Conservation (phyloP, 2,329 filamentous ascomycete species). For the Botrytis medusae region DNA sequence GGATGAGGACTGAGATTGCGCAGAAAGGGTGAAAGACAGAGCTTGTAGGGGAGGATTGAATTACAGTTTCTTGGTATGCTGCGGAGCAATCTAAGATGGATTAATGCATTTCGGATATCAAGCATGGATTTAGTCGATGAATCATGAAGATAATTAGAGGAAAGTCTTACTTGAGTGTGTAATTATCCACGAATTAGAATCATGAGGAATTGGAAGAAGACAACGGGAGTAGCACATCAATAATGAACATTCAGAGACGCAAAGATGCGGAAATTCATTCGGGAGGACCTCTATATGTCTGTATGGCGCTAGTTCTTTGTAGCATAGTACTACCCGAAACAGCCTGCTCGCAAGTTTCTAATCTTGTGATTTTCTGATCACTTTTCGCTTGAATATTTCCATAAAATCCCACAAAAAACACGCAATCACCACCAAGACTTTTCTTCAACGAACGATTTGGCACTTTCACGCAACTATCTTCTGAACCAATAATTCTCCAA, state of each 20-base stretch:
- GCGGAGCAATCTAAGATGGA: neutral
- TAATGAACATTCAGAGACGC: neutral
- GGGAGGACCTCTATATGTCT: neutral
- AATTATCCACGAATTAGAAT: neutral
- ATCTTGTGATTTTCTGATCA: neutral
- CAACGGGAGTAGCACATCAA: too few relatives aligned
- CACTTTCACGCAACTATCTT: neutral
- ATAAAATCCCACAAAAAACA: neutral
- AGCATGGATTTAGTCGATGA: neutral
- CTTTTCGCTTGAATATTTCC: neutral
- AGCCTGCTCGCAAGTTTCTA: neutral
- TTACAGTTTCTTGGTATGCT: neutral
- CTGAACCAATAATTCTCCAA: neutral
- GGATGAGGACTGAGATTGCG: neutral
- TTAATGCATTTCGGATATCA: neutral
- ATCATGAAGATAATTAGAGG: neutral
- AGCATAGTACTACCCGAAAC: neutral
- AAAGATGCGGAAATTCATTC: too few relatives aligned
- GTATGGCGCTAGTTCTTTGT: neutral
- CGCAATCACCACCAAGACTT: neutral
- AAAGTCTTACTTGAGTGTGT: fast-evolving
- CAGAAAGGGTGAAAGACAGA: neutral
- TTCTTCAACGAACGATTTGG: neutral
- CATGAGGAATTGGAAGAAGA: neutral
- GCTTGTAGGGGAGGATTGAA: too few relatives aligned